Percentiles rank a stretch among this genome's conserved stretches.
Conservation (phyloP, 371 early-diverging fungal species). For the Vairimorpha apis region DNA sequence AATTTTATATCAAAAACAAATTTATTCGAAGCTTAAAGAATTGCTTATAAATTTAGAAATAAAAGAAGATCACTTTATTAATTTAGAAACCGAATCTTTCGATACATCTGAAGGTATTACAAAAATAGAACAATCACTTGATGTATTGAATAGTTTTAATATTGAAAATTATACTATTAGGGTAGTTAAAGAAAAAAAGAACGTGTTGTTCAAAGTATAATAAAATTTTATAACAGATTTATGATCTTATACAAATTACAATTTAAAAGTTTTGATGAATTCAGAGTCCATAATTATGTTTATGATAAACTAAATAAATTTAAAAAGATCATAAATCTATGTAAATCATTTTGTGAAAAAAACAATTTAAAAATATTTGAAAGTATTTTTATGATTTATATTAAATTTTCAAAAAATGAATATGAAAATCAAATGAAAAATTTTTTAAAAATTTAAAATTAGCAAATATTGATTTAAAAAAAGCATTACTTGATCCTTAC, state of each 20-base stretch:
- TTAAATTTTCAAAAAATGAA: conserved; percentile 40
- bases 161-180: conserved; percentile 34
- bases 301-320: conserved; percentile 40
- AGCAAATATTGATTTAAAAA: no score
- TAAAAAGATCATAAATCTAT: no score
- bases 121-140: conserved; percentile 42
- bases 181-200: conserved; percentile 47
- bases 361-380: no score
- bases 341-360: no score
- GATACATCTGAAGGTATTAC: conserved; percentile 28
- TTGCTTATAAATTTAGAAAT: conserved; percentile 33
- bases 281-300: conserved; percentile 44
- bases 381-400: conserved; percentile 35
- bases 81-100: conserved; percentile 44
- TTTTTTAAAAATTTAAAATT: conserved; percentile 3
- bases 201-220: conserved; percentile 17
- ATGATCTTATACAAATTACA: no score
- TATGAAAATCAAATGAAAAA: background rate
- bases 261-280: no score
- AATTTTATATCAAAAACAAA: conserved; percentile 23
- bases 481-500: conserved; percentile 37
- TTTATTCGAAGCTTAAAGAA: conserved; percentile 42
- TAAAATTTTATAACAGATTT: conserved; percentile 49
- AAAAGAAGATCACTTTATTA: conserved; percentile 41
- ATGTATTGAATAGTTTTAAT: conserved; percentile 15